Base-by-base conservation (phyloP, 2,329 filamentous ascomycete genomes). In the Drechslerella dactyloides region DNA sequence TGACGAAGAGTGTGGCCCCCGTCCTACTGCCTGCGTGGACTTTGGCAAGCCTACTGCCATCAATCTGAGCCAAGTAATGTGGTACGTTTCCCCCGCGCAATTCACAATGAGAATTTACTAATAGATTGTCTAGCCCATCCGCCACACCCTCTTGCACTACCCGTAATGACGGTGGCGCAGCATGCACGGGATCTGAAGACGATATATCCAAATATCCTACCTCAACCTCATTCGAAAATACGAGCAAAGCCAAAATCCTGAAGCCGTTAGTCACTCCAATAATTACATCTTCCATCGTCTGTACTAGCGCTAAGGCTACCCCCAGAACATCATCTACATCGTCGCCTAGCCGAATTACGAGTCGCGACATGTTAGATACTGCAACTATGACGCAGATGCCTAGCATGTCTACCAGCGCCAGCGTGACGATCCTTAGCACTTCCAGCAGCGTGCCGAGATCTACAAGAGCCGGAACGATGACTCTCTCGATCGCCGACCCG, bases 71-170 rank as follows among this genome's bases (percentile, higher is more conserved):
- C 15, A 44, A 33, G 50, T 69, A 8, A 33, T 56, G 8, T 69
- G 64, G 64, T 69, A 44, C 37, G 51, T n/a, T 19, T 17, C 27
- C 13, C 8, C 24, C 35, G 8, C 10, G 19, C 5, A 42, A 6
- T 51, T 8, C 30, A 4, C 6, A 35, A 19, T 40, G 46, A 42
- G 6, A 33, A 1, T 30, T 40, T 46, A 6, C 33, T 13, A 33
- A 15, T 17, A 7, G 11, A 13, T 48, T 17, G 11, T 1, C n/a
- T 42, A 72, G 68, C 24, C 60, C 68, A 7, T 65, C 60, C 7
- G 55, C 30, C 5, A 72, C 68, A 0, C 68, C 68, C 8, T 53
- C 27, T 5, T 72, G 68, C 17, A 44, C 52, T 11, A 72, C 68
- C 23, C 68, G 68, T 10, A n/a, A 15, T 0, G 60, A 65, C 42